Conservation (phyloP, 2,329 filamentous ascomycete species). For the Rutstroemia sydowiana region DNA sequence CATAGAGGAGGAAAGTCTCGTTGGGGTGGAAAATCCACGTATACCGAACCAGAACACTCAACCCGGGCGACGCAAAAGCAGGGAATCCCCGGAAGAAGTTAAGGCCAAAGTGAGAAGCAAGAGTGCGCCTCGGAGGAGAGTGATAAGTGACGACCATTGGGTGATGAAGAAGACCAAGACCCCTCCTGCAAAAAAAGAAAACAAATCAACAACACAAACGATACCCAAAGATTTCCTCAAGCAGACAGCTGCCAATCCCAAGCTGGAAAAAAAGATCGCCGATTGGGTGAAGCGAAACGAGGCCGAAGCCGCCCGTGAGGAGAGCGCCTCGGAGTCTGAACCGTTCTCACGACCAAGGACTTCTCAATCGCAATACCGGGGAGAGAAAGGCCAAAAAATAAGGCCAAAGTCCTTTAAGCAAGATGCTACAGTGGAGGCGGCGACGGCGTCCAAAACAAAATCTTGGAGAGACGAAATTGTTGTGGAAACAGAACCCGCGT, state of each 20-base stretch:
- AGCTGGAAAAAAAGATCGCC: slow-evolving; percentile 51
- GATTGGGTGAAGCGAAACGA: slow-evolving; percentile 44
- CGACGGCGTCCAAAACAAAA: background rate
- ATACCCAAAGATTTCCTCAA: slow-evolving; percentile 54
- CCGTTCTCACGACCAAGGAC: background rate
- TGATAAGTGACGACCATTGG: slow-evolving; percentile 92
- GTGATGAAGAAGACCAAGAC: slow-evolving; percentile 44
- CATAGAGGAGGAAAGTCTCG: slow-evolving; percentile 50
- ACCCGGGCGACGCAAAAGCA: slow-evolving; percentile 20
- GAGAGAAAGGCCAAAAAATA: slow-evolving; percentile 2
- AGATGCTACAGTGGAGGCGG: slow-evolving; percentile 8
- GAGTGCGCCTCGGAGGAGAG: slow-evolving; percentile 68
- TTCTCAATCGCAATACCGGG: slow-evolving; percentile 5
- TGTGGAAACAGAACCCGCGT: background rate
- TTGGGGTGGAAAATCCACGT: slow-evolving; percentile 50
- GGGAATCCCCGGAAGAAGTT: slow-evolving; percentile 25
- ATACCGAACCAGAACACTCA: slow-evolving; percentile 29
- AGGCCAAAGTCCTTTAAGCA: slow-evolving; percentile 4
- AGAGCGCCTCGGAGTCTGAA: background rate
- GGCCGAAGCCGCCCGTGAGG: background rate
- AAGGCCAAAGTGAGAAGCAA: slow-evolving; percentile 18
- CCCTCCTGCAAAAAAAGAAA: slow-evolving; percentile 33
- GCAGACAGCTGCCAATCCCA: slow-evolving; percentile 45
- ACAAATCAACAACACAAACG: slow-evolving; percentile 6
- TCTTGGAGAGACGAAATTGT: background rate